phyloP scores from a whole-genome alignment of 1,139 yeast species.

The Saccharomycopsis hybrid region DNA sequence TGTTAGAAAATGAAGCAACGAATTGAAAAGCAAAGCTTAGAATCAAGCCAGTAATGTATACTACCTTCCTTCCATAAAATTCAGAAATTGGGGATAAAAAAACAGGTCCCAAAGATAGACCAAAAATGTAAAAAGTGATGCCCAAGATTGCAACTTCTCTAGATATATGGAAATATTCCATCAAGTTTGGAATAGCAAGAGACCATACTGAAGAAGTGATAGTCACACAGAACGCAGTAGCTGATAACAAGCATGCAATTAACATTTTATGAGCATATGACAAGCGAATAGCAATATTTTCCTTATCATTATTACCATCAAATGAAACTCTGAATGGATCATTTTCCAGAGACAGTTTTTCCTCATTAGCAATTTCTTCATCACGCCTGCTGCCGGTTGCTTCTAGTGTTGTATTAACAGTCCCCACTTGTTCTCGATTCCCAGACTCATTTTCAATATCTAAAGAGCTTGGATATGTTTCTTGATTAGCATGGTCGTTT shows the following conservation, averaged over 20 bases:
- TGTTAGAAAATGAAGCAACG: slow-evolving; percentile 68
- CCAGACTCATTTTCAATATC: not conserved
- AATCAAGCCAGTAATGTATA: slow-evolving; percentile 64
- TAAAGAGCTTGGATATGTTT: not conserved
- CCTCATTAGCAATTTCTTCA: too few species aligned
- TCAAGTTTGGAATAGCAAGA: slow-evolving; percentile 44
- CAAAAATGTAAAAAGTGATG: slow-evolving; percentile 82
- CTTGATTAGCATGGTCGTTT: too few species aligned
- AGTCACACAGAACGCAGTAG: slow-evolving; percentile 42
- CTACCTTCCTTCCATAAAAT: slow-evolving; percentile 78
- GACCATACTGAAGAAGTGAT: slow-evolving; percentile 52
- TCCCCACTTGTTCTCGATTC: too few species aligned
- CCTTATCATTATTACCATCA: slow-evolving; percentile 41
- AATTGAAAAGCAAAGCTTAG: slow-evolving; percentile 79
- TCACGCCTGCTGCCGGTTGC: too few species aligned
- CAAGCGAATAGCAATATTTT: slow-evolving; percentile 38
- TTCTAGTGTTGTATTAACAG: too few species aligned
- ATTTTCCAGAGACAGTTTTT: too few species aligned
- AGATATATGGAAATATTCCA: slow-evolving; percentile 53
- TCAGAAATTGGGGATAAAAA: slow-evolving; percentile 89
- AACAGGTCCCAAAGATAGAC: slow-evolving; percentile 81
- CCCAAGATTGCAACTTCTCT: slow-evolving; percentile 72
- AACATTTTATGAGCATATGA: slow-evolving; percentile 41
- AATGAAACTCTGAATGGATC: slow-evolving; percentile 6
- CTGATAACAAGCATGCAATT: slow-evolving; percentile 45